Percentiles rank a stretch among this genome's conserved stretches.
Conservation (phyloP, 768 basidiomycete genomes). For the Agrocybe chaxingu region DNA sequence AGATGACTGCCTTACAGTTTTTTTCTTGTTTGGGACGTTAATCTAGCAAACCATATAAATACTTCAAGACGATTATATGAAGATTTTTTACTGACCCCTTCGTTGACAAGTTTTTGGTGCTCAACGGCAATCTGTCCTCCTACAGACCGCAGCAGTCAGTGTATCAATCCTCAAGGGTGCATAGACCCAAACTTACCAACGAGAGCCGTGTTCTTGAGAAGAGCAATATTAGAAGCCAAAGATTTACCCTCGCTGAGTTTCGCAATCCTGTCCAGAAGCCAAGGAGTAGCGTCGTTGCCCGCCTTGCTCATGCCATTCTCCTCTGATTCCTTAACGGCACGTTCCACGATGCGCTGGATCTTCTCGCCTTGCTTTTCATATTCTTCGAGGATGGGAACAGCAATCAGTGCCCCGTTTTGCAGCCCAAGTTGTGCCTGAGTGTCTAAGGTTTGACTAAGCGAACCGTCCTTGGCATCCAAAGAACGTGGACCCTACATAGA, state of each 20-base stretch:
- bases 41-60: background rate
- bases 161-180: background rate
- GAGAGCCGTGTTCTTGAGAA: slow-evolving; percentile 85
- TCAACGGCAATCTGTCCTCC: slow-evolving; percentile 79
- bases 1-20: too few species aligned
- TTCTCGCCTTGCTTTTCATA: slow-evolving; percentile 63
- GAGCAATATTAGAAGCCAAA: slow-evolving; percentile 74
- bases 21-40: too few species aligned
- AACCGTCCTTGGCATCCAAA: background rate
- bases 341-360: slow-evolving; percentile 78
- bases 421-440: slow-evolving; percentile 68
- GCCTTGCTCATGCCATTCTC: slow-evolving; percentile 71
- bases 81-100: slow-evolving; percentile 29
- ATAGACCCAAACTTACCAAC: slow-evolving; percentile 50
- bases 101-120: slow-evolving; percentile 52
- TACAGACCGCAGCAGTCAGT: slow-evolving; percentile 22
- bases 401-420: slow-evolving; percentile 77
- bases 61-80: background rate
- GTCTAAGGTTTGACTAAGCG: slow-evolving; percentile 39
- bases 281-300: slow-evolving; percentile 94
- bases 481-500: slow-evolving; percentile 49
- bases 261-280: slow-evolving; percentile 81
- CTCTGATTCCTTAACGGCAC: slow-evolving; percentile 82
- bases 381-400: slow-evolving; percentile 83
- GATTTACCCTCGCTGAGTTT: slow-evolving; percentile 79